These are phyloP conservation scores for Solanum etuberosum DNA, from an alignment of 257 asterid genomes.

Conservation along the genomic window DNA sequence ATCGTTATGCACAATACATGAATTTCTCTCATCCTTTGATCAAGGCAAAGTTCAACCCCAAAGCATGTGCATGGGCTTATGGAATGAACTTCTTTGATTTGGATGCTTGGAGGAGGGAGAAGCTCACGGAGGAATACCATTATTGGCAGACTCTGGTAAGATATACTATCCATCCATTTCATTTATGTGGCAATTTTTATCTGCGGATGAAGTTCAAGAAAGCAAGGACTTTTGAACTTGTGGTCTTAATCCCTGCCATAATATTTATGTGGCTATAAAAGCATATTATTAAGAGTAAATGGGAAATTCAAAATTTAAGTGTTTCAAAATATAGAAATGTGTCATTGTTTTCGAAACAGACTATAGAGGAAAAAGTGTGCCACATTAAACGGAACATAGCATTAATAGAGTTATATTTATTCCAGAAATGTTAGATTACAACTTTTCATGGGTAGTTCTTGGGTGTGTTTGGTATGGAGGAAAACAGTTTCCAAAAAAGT, in stretches of 20 bases:
- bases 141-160: slow-evolving; percentile 69
- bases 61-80: slow-evolving; percentile 88
- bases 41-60: slow-evolving; percentile 58
- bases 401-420: background rate
- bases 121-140: slow-evolving; percentile 70
- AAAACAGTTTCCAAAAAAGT: background rate
- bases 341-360: background rate
- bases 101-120: slow-evolving; percentile 81
- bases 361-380: background rate
- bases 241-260: background rate
- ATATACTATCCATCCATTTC: background rate
- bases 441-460: background rate
- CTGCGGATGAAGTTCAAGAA: background rate
- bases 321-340: background rate
- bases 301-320: background rate
- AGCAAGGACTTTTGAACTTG: background rate
- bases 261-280: background rate
- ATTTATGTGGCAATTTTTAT: background rate
- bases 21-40: slow-evolving; percentile 69
- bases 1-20: slow-evolving; percentile 72
- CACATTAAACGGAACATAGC: background rate
- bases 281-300: background rate
- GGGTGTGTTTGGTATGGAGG: background rate
- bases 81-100: slow-evolving; percentile 80
- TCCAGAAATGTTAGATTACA: background rate